Conservation (phyloP, 306 rosid species). For the Trifolium pratense region DNA sequence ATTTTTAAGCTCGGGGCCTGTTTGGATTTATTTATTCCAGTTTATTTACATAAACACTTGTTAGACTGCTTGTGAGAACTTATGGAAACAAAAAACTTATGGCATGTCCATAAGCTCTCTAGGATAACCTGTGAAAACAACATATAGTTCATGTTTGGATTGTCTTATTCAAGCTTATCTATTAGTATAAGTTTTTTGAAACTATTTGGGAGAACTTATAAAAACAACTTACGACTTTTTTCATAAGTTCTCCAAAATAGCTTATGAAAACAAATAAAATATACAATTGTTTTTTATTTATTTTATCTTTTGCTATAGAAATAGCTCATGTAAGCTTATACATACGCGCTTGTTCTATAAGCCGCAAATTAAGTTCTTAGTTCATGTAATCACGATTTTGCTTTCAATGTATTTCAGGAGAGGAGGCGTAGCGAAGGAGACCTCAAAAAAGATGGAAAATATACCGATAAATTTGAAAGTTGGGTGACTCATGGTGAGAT, state of each 20-base stretch:
- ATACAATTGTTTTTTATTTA: too few species aligned
- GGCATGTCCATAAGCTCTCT: background rate
- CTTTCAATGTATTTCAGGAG: slow-evolving; percentile 49
- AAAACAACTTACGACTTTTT: too few species aligned
- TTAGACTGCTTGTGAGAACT: background rate
- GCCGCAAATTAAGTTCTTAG: background rate
- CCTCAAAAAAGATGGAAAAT: slow-evolving; percentile 38
- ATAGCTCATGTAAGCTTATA: background rate
- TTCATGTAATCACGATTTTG: slow-evolving; percentile 1
- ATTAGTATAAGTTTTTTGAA: too few species aligned
- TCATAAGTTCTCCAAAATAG: too few species aligned
- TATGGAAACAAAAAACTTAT: background rate
- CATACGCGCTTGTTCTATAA: background rate
- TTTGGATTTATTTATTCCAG: too few species aligned
- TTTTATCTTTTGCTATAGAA: too few species aligned
- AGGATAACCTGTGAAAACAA: too few species aligned
- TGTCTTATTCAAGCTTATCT: too few species aligned
- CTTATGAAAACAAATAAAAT: too few species aligned
- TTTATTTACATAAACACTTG: background rate
- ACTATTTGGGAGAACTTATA: too few species aligned
- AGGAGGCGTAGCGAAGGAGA: slow-evolving; percentile 48
- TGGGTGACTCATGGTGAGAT: slow-evolving; percentile 60
- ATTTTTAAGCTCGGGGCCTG: too few species aligned
- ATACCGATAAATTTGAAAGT: slow-evolving; percentile 44
- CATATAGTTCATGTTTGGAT: background rate